These are phyloP conservation scores for Globisporangium takayamanum DNA, from an alignment of 352 stramenopile genomes.

Conservation along the genomic window DNA sequence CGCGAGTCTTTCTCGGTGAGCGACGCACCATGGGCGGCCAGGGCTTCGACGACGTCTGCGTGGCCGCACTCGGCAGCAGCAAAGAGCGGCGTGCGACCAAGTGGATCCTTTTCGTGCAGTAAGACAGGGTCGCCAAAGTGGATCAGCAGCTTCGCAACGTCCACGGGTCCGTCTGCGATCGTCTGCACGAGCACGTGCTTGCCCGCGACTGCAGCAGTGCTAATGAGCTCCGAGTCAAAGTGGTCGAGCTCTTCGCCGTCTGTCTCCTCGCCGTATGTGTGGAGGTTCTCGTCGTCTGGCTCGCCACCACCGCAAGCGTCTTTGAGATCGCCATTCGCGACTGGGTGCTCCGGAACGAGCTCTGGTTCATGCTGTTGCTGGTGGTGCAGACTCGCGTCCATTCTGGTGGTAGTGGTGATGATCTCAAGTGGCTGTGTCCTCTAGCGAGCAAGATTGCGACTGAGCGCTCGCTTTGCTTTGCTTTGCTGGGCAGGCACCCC, in stretches of 20 bases:
- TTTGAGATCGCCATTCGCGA: not conserved
- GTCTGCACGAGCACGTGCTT: constrained; percentile 12
- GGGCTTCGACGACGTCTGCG: constrained; percentile 6
- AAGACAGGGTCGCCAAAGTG: constrained; percentile 14
- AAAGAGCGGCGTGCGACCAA: constrained; percentile 9
- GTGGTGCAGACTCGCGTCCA: not conserved
- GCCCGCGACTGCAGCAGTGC: not conserved
- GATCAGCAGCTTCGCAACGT: constrained; percentile 14
- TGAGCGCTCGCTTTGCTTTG: too few relatives aligned
- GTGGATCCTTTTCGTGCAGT: constrained; percentile 9
- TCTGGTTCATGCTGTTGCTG: not conserved
- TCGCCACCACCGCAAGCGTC: not conserved
- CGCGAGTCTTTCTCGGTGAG: constrained; percentile 10
- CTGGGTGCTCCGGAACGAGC: not conserved
- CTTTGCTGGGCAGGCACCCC: too few relatives aligned
- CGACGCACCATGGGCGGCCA: constrained; percentile 5
- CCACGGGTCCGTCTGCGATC: constrained; percentile 10
- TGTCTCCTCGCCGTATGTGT: constrained; percentile 2
- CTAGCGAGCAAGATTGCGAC: too few relatives aligned
- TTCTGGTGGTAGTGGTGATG: not conserved
- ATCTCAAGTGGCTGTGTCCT: not conserved
- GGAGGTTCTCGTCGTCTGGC: constrained; percentile 5
- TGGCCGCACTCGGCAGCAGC: constrained; percentile 9
- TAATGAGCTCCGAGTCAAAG: constrained; percentile 2
- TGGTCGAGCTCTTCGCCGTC: constrained; percentile 9